These are phyloP conservation scores for Isabelozyma rhagii DNA, from an alignment of 805 yeast genomes.

Conservation along the genomic window DNA sequence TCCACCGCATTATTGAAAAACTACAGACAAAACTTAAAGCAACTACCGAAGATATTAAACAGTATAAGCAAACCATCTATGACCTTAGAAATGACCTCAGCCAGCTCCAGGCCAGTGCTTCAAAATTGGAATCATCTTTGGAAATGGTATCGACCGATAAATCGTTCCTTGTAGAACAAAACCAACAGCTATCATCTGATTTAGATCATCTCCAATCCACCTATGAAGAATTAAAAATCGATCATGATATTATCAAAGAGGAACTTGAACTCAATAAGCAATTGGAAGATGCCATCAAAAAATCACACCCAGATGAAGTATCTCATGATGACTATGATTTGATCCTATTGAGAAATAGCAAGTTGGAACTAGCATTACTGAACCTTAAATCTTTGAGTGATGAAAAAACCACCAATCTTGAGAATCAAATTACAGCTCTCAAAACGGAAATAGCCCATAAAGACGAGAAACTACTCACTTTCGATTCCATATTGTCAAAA, in stretches of 20 bases:
- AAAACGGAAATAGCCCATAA: constrained; percentile 1
- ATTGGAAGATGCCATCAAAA: constrained; percentile 28
- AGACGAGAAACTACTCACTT: constrained; percentile 12
- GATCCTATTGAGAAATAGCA: constrained; percentile 29
- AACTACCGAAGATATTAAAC: constrained; percentile 22
- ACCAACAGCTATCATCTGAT: constrained; percentile 21
- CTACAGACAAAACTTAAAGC: constrained; percentile 46
- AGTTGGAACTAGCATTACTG: constrained; percentile 40
- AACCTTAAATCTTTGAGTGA: constrained; percentile 25
- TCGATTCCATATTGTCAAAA: constrained; percentile 28
- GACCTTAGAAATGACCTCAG: constrained; percentile 10
- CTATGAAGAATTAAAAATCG: constrained; percentile 26
- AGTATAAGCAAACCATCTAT: constrained; percentile 14
- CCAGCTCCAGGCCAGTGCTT: neutral
- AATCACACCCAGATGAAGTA: constrained; percentile 7
- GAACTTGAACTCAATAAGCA: constrained; percentile 35
- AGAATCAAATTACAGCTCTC: constrained; percentile 14
- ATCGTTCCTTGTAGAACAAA: constrained; percentile 37
- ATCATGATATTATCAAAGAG: constrained; percentile 30
- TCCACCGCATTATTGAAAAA: constrained; percentile 20
- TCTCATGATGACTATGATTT: constrained; percentile 13
- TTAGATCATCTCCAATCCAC: constrained; percentile 21
- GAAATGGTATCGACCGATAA: constrained; percentile 42
- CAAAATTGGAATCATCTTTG: constrained; percentile 16
- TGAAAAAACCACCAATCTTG: constrained; percentile 20